These are phyloP conservation scores for Paracorniculantispora psalliotae DNA, from an alignment of 2,329 filamentous ascomycete genomes.

Conservation along the genomic window DNA sequence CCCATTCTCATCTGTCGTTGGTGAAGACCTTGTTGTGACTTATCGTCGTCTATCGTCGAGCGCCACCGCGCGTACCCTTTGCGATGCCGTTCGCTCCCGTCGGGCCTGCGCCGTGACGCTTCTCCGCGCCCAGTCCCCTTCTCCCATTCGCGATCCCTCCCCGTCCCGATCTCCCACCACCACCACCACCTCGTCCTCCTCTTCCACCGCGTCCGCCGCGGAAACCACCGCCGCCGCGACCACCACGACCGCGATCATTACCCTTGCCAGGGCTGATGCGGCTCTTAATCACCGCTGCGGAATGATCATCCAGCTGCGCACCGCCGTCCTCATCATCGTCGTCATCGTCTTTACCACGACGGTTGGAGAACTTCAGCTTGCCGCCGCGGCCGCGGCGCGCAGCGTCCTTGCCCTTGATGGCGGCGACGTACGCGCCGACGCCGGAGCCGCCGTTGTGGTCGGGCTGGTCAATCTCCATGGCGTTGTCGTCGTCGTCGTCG, in stretches of 20 bases:
- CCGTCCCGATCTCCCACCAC: conserved; percentile 30
- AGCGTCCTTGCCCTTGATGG: conserved; percentile 62
- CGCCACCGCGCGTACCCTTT: conserved; percentile 33
- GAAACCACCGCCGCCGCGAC: conserved; percentile 22
- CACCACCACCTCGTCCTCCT: conserved; percentile 27
- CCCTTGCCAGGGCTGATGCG: conserved; percentile 39
- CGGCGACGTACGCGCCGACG: conserved; percentile 63
- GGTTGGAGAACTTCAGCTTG: conserved; percentile 68
- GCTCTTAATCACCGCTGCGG: conserved; percentile 48
- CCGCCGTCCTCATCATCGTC: conserved; percentile 43
- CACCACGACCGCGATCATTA: too few species aligned
- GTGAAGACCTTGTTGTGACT: not conserved
- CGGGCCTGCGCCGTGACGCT: conserved; percentile 39
- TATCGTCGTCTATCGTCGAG: conserved; percentile 19
- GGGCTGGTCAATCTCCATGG: conserved; percentile 61
- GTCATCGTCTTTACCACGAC: conserved; percentile 40
- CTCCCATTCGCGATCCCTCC: conserved; percentile 37
- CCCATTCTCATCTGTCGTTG: conserved; percentile 11
- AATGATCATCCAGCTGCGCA: conserved; percentile 44
- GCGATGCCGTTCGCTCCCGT: conserved; percentile 31
- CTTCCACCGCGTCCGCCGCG: conserved; percentile 27
- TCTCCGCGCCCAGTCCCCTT: conserved; percentile 47
- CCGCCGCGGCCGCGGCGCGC: conserved; percentile 61
- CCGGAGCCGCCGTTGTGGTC: conserved; percentile 54
- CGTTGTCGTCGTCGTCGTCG: conserved; percentile 42